phyloP scores from a whole-genome alignment of 352 stramenopile species.

The Globisporangium spiculum region DNA sequence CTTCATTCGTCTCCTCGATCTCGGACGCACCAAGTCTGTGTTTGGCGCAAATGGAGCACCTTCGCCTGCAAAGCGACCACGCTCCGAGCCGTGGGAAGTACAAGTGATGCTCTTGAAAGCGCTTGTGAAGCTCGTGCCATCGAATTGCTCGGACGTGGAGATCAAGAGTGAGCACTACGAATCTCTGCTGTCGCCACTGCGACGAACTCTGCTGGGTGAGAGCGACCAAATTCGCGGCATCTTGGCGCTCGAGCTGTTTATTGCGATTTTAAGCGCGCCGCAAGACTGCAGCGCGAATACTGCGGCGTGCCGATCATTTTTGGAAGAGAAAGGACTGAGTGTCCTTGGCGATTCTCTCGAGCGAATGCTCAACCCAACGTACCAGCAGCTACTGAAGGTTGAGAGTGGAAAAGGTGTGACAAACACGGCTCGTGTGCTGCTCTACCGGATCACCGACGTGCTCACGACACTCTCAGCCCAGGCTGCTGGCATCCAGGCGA shows the following conservation, averaged over 20 bases:
- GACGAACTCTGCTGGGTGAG: slow-evolving; percentile 62
- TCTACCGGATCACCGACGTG: slow-evolving; percentile 72
- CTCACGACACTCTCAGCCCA: slow-evolving; percentile 48
- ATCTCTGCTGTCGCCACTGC: slow-evolving; percentile 55
- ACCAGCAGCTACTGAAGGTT: slow-evolving; percentile 58
- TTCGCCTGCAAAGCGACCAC: slow-evolving; percentile 11
- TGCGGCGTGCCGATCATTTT: slow-evolving; percentile 45
- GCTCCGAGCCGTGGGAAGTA: slow-evolving; percentile 62
- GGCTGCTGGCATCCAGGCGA: slow-evolving; percentile 35
- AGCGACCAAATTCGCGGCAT: slow-evolving; percentile 76
- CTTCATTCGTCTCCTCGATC: slow-evolving; percentile 47
- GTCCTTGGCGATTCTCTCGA: slow-evolving; percentile 58
- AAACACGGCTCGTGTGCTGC: slow-evolving; percentile 55
- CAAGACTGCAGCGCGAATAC: slow-evolving; percentile 52
- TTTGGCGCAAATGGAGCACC: slow-evolving; percentile 28
- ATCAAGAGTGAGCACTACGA: slow-evolving; percentile 62
- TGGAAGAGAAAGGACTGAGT: slow-evolving; percentile 49
- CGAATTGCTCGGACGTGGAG: slow-evolving; percentile 46
- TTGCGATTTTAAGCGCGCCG: slow-evolving; percentile 49
- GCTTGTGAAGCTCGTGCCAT: slow-evolving; percentile 56
- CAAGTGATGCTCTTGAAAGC: slow-evolving; percentile 81
- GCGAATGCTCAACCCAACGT: slow-evolving; percentile 67
- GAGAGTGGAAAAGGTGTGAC: slow-evolving; percentile 22
- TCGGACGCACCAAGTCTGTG: slow-evolving; percentile 51
- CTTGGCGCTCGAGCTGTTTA: slow-evolving; percentile 67